A percentile compares a stretch with the other conserved stretches of the same genome.
Conservation (phyloP, 768 basidiomycete species). For the Leucosporidium creatinivorum region DNA sequence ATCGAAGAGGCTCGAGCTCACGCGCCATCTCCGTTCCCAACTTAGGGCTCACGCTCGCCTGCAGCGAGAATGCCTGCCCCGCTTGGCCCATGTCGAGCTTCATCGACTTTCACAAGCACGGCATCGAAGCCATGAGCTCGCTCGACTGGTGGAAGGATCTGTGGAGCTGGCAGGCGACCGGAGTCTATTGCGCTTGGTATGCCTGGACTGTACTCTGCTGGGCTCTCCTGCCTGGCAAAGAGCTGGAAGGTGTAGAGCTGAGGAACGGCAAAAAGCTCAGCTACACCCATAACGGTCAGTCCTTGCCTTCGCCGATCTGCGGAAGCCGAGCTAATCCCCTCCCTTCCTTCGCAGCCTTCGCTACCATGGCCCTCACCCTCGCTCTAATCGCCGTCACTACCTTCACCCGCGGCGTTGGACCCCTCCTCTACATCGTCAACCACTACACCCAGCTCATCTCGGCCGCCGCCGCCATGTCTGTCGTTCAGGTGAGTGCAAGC, state of each 20-base stretch:
- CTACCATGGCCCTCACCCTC: conserved; percentile 73
- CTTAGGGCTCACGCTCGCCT: conserved; percentile 44
- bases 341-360: conserved; percentile 55
- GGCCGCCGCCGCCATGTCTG: conserved; percentile 68
- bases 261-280: conserved; percentile 60
- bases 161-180: conserved; percentile 71
- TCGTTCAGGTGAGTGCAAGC: conserved; percentile 49
- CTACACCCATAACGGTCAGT: conserved; percentile 92
- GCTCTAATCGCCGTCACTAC: conserved; percentile 65
- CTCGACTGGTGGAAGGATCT: conserved; percentile 63
- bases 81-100: conserved; percentile 29
- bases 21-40: conserved; percentile 56
- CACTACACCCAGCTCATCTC: conserved; percentile 86
- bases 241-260: conserved; percentile 61
- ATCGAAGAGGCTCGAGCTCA: conserved; percentile 52
- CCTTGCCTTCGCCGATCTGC: neutral
- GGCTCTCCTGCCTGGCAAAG: conserved; percentile 66
- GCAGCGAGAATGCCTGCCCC: conserved; percentile 44
- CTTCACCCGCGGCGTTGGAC: conserved; percentile 62
- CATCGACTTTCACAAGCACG: conserved; percentile 8
- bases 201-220: conserved; percentile 75
- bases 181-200: conserved; percentile 83
- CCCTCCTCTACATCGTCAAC: conserved; percentile 84
- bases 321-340: neutral
- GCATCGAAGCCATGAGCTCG: conserved; percentile 37